Base-by-base conservation (phyloP, 2,329 filamentous ascomycete genomes). In the Epicoccum sorghinum region DNA sequence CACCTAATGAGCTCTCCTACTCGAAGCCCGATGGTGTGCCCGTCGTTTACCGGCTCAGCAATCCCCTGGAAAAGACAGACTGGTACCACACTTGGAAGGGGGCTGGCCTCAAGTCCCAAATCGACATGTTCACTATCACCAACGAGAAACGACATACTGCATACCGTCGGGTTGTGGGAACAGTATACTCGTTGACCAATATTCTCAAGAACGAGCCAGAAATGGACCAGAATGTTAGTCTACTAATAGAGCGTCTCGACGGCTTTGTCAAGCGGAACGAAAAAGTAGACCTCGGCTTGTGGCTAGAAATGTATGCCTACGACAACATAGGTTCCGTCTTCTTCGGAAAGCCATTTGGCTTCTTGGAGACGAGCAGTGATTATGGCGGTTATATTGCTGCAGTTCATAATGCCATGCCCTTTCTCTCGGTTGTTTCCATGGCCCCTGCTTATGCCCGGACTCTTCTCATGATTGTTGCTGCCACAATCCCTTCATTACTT, bases 181-280 rank as follows among this genome's bases (percentile, higher is more conserved):
- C 53, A 3, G 60, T 65, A 1, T 80, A 80, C 56, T 72, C 75
- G 0, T 68, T 80, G 62, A 75, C 66, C 10, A 78, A 70, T 0
- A 55, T 80, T 10, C 68, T 78, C 4, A 71, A 75, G 10, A 60
- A 61, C 8, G 68, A 71, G 33, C 35, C 59, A 6, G 53, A 54
- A 9, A 56, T 70, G 6, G 62, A 67, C 25, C 55, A 64, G 7
- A 70, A 67, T 37, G 55, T 62, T 0, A 25, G 18, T 1, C 33
- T 72, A 22, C 60, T 72, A 23, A 38, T 70, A 12, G 25, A 64
- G 27, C 56, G 60, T 14, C 43, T 72, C n/a, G 42, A 52, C 4
- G 62, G 62, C 12, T 60, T 64, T 43, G 67, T 61, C 1, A 55
- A 62, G 9, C 44, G 40, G 9, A 52, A 58, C 3, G 47, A 63